phyloP scores from a whole-genome alignment of 2,329 filamentous ascomycete species.

The Phialophora verrucosa region DNA sequence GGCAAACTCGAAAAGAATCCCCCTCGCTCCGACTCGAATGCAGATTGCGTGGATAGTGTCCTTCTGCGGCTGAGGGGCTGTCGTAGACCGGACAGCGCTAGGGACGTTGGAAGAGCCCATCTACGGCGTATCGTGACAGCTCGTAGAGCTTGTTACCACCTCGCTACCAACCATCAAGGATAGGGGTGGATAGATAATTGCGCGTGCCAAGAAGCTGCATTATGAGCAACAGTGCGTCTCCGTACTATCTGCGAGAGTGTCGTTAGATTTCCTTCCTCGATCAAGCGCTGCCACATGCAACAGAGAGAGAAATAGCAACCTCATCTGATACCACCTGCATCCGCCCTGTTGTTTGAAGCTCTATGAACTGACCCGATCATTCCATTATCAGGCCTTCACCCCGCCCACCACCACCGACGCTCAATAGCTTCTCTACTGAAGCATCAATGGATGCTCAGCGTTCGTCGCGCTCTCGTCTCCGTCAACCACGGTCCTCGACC shows the following conservation, averaged over 20 bases:
- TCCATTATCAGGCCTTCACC: neutral
- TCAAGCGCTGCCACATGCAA: neutral
- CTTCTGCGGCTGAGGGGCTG: neutral
- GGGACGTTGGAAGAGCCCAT: neutral
- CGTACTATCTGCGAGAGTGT: neutral
- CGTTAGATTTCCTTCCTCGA: neutral
- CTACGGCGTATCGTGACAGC: neutral
- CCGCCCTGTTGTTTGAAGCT: neutral
- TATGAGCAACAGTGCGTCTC: neutral
- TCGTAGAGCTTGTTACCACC: neutral
- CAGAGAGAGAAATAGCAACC: neutral
- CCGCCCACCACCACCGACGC: neutral
- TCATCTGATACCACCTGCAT: neutral
- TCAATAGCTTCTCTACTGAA: conserved; percentile 22
- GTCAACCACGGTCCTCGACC: neutral
- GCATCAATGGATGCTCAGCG: conserved; percentile 35
- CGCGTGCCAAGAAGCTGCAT: neutral
- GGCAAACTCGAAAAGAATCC: neutral
- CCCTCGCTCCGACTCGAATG: neutral
- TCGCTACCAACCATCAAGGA: neutral
- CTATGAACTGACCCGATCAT: neutral
- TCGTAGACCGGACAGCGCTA: neutral
- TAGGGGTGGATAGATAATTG: neutral
- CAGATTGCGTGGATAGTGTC: neutral
- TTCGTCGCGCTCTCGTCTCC: conserved; percentile 17